Conservation (phyloP, 768 basidiomycete species). For the Scleroderma bovista region DNA sequence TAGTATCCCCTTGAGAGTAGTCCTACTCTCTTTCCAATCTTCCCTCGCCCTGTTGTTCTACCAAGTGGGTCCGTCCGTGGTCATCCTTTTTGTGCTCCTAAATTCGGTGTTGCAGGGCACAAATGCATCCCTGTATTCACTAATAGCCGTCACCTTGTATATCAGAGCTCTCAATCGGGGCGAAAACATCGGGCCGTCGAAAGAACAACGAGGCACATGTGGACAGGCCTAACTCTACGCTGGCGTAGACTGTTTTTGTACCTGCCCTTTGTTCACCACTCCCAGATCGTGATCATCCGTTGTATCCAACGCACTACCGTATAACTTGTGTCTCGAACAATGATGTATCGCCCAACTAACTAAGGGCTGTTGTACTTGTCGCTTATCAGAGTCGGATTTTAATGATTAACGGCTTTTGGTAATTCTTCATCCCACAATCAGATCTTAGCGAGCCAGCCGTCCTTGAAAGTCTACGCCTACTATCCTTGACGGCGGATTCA, state of each 20-base stretch:
- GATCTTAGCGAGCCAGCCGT: too few relatives aligned
- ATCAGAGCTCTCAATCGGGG: constrained; percentile 57
- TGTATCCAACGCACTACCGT: too few relatives aligned
- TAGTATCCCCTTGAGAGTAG: constrained; percentile 56
- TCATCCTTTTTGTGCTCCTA: background rate
- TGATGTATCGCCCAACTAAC: too few relatives aligned
- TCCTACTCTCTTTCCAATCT: constrained; percentile 58
- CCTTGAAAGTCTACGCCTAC: too few relatives aligned
- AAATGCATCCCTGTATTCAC: constrained; percentile 75
- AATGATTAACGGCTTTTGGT: too few relatives aligned
- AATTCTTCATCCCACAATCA: background rate
- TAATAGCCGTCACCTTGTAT: constrained; percentile 68
- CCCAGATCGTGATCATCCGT: too few relatives aligned
- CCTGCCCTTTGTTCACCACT: too few relatives aligned
- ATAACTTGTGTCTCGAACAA: too few relatives aligned
- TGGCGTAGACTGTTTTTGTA: background rate
- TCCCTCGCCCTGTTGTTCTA: constrained; percentile 66
- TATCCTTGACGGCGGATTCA: background rate
- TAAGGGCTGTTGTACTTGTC: too few relatives aligned
- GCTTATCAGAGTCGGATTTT: too few relatives aligned
- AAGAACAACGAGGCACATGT: constrained; percentile 53
- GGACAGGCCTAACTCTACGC: constrained; percentile 44
- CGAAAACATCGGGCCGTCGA: constrained; percentile 64
- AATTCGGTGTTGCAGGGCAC: constrained; percentile 54
- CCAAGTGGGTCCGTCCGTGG: constrained; percentile 48